Evolutionary conservation across 1,284 basidiomycete species (phyloP), one percentile per base, ranked within the genome.

Genomic region (Austroboletus novae-zelandiae): DNA sequence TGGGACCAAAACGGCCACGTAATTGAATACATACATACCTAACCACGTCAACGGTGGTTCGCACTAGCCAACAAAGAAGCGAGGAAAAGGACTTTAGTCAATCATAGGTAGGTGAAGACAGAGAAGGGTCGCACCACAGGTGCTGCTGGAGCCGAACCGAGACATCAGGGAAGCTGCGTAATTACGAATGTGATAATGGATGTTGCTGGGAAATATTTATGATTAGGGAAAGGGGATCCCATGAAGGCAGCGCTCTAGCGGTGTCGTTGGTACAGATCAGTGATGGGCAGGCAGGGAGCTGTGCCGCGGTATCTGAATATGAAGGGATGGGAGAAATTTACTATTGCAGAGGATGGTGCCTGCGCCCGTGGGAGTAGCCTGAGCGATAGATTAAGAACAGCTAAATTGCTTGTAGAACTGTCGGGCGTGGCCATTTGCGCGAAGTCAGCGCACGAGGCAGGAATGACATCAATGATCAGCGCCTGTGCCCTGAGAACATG

Each of bases 1-100:
- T 35, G 34, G 15, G 68, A 70, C 55, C 63, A 61, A 30, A 58
- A 68, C 55, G 66, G 59, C 50, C 67, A 53, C 59, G 1, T 64
- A 57, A 11, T 40, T 67, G 47, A 68, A 68, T 44, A 67, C 69
- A 18, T 10, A 13, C 30, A 31, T 31, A 31, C 30, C 30, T 58
- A 61, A 29, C 51, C 53, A 15, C 58, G 59, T 2, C 58, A 68
- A 37, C 50, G 67, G 20, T 23, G 20, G 20, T 23, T 23, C 20
- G 20, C 20, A 23, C 20, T 23, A 23, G 20, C 20, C 20, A 23
- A 23, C 20, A 23, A 23, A 23, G 20, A 23, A 23, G 20, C 20
- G 20, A 23, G 4, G 4, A 23, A 23, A 23, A 23, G 20, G n/a
- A n/a, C n/a, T n/a, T n/a, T 23, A 23, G 20, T 23, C 20, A 23